Conservation (phyloP, 2,329 filamentous ascomycete genomes). For the Capronia coronata region DNA sequence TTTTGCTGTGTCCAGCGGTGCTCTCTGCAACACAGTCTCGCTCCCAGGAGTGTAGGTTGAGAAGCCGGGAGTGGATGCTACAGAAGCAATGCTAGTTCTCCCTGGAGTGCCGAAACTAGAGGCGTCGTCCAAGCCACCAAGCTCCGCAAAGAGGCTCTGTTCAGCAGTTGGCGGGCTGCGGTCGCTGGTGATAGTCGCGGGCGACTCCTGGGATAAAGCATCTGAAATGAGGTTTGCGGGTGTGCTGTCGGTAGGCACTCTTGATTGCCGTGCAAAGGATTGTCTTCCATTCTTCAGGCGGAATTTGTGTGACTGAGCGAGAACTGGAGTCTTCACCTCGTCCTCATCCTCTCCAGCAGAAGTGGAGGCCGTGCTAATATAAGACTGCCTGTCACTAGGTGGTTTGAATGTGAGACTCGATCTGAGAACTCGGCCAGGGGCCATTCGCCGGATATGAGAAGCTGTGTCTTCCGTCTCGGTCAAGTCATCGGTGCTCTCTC, state of each 20-base stretch:
- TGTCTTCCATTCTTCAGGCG: slow-evolving; percentile 65
- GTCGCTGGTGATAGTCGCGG: slow-evolving; percentile 46
- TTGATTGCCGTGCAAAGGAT: slow-evolving; percentile 53
- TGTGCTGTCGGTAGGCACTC: slow-evolving; percentile 41
- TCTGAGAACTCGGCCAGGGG: slow-evolving; percentile 35
- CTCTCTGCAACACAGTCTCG: slow-evolving; percentile 6
- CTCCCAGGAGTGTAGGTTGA: slow-evolving; percentile 19
- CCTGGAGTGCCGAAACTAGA: slow-evolving; percentile 52
- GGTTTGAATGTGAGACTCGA: slow-evolving; percentile 42
- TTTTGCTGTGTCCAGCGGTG: slow-evolving; percentile 24
- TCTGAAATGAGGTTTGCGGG: slow-evolving; percentile 37
- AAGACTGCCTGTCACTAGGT: slow-evolving; percentile 57
- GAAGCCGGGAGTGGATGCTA: slow-evolving; percentile 37
- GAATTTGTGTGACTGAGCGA: slow-evolving; percentile 60
- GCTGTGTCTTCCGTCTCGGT: slow-evolving; percentile 72
- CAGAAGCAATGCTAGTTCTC: slow-evolving; percentile 34
- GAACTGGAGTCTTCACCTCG: slow-evolving; percentile 57
- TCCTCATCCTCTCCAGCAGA: slow-evolving; percentile 69
- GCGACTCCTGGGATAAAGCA: slow-evolving; percentile 45
- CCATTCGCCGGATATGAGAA: slow-evolving; percentile 32
- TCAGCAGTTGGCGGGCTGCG: slow-evolving; percentile 44
- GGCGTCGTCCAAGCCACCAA: slow-evolving; percentile 70
- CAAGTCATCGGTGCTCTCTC: slow-evolving; percentile 68
- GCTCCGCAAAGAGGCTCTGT: slow-evolving; percentile 85
- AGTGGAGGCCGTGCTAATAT: slow-evolving; percentile 81